phyloP scores from a whole-genome alignment of 2,329 filamentous ascomycete species.

The Penicillium thymicola region DNA sequence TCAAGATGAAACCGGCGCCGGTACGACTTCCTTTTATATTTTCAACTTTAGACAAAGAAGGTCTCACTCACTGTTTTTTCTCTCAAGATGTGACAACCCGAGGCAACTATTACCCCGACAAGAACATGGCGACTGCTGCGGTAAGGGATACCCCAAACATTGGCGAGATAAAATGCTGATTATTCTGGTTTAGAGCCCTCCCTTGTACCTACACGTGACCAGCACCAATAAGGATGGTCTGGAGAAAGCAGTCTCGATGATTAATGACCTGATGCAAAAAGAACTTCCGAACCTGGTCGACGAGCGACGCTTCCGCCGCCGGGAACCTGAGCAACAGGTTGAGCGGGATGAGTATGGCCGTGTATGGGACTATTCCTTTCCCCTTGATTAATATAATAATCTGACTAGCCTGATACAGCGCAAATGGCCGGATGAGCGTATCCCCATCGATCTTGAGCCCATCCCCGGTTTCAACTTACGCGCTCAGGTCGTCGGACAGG shows the following conservation, averaged over 20 bases:
- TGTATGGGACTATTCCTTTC: slow-evolving; percentile 48
- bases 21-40: slow-evolving; percentile 65
- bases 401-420: slow-evolving; percentile 55
- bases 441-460: slow-evolving; percentile 85
- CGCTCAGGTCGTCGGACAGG: slow-evolving; percentile 91
- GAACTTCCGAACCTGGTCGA: slow-evolving; percentile 94
- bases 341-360: slow-evolving; percentile 90
- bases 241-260: slow-evolving; percentile 79
- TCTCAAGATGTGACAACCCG: slow-evolving; percentile 93
- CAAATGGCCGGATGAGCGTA: slow-evolving; percentile 98
- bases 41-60: slow-evolving; percentile 51
- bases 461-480: slow-evolving; percentile 93
- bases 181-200: slow-evolving; percentile 66
- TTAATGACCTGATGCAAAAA: slow-evolving; percentile 93
- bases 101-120: slow-evolving; percentile 95
- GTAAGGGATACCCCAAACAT: slow-evolving; percentile 54
- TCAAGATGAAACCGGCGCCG: slow-evolving; percentile 98
- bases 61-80: slow-evolving; percentile 55
- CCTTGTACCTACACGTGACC: slow-evolving; percentile 91
- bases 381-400: neutral
- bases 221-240: slow-evolving; percentile 90
- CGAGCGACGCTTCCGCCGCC: slow-evolving; percentile 82
- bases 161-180: neutral
- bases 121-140: slow-evolving; percentile 89
- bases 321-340: slow-evolving; percentile 70